Percentiles rank a stretch among this genome's conserved stretches.
These are phyloP conservation scores for Aspergillus oerlinghausenensis DNA, from an alignment of 2,329 filamentous ascomycete genomes.

Conservation along the genomic window DNA sequence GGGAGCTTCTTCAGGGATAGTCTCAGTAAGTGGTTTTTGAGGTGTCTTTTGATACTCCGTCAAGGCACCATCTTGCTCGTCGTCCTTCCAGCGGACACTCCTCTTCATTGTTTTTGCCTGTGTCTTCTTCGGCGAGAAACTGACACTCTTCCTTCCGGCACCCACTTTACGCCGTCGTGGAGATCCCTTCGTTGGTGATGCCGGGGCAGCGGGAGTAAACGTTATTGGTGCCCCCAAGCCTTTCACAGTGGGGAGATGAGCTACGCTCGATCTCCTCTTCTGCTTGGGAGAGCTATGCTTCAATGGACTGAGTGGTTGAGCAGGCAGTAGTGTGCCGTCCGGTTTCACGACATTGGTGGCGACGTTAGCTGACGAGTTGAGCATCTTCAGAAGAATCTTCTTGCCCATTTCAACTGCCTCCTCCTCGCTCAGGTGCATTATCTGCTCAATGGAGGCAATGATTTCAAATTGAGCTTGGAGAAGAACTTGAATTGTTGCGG, in stretches of 20 bases:
- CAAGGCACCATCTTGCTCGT: slow-evolving; percentile 77
- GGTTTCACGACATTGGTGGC: slow-evolving; percentile 85
- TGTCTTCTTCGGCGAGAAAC: slow-evolving; percentile 72
- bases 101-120: slow-evolving; percentile 63
- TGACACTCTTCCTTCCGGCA: slow-evolving; percentile 64
- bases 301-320: slow-evolving; percentile 63
- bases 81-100: slow-evolving; percentile 86
- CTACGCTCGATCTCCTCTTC: slow-evolving; percentile 50
- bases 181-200: slow-evolving; percentile 69
- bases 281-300: slow-evolving; percentile 70
- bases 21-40: slow-evolving; percentile 59
- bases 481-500: slow-evolving; percentile 72
- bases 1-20: slow-evolving; percentile 48
- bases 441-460: slow-evolving; percentile 74
- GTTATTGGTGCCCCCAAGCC: slow-evolving; percentile 24
- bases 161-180: slow-evolving; percentile 70
- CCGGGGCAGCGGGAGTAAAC: slow-evolving; percentile 32
- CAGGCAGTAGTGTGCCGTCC: slow-evolving; percentile 59
- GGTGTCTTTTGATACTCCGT: slow-evolving; percentile 92
- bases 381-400: slow-evolving; percentile 68
- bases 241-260: slow-evolving; percentile 25
- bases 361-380: slow-evolving; percentile 70
- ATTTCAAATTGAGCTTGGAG: slow-evolving; percentile 91
- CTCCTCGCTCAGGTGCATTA: slow-evolving; percentile 75
- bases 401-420: slow-evolving; percentile 79